phyloP scores from a whole-genome alignment of 768 basidiomycete genomes.

The Hygrocybe punicea region DNA sequence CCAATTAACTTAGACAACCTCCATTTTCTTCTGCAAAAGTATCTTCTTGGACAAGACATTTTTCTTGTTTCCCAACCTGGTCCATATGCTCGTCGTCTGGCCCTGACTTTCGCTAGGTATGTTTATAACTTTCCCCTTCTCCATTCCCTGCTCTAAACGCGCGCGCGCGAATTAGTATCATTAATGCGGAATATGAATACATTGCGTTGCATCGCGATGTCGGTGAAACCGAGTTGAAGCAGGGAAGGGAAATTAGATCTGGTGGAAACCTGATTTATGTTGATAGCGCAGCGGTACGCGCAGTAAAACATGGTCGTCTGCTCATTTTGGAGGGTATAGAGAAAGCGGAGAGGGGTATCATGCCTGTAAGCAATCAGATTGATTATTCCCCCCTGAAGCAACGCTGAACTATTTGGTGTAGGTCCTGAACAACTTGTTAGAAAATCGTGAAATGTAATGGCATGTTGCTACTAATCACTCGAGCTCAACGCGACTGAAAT shows the following conservation, averaged over 20 bases:
- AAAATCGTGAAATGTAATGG: constrained; percentile 65
- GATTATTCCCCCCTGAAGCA: background rate
- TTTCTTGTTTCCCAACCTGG: constrained; percentile 67
- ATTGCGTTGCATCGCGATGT: constrained; percentile 65
- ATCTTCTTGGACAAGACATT: constrained; percentile 62
- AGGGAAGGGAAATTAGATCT: constrained; percentile 60
- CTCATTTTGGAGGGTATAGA: constrained; percentile 69
- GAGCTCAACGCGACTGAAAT: background rate
- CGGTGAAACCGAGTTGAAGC: constrained; percentile 70
- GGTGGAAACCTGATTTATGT: constrained; percentile 65
- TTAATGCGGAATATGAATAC: constrained; percentile 68
- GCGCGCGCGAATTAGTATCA: constrained; percentile 36
- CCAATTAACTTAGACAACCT: constrained; percentile 54
- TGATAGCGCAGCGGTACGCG: constrained; percentile 63
- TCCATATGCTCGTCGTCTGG: constrained; percentile 60
- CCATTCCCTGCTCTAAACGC: constrained; percentile 1
- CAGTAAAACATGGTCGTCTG: constrained; percentile 61
- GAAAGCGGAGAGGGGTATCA: constrained; percentile 69
- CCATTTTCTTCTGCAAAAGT: constrained; percentile 66
- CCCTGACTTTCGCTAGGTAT: constrained; percentile 61
- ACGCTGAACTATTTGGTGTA: constrained; percentile 12
- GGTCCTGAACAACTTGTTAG: constrained; percentile 64
- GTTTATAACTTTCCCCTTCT: constrained; percentile 5
- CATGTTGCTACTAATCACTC: background rate
- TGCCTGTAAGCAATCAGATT: constrained; percentile 47